Evolutionary conservation across 768 basidiomycete species (phyloP).

Genomic region (Lepiota brunneoincarnata): DNA sequence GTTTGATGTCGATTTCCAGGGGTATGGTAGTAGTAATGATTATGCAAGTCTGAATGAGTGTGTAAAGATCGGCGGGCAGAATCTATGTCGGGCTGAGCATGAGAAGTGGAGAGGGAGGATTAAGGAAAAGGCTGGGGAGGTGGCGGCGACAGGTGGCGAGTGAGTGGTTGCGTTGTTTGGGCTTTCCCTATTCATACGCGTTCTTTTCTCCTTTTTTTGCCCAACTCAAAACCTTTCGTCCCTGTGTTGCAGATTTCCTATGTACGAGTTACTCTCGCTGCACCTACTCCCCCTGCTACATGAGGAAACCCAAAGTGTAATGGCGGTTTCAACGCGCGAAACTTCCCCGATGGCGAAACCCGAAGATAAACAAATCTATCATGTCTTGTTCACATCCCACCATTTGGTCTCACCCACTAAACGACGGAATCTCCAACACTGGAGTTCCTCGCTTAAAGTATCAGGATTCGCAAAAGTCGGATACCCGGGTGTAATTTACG

Average conservation of each 20-base stretch:
- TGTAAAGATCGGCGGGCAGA: slow-evolving; percentile 40
- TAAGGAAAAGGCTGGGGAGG: slow-evolving; percentile 32
- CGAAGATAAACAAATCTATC: slow-evolving; percentile 29
- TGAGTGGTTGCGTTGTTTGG: no score
- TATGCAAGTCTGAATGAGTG: slow-evolving; percentile 3
- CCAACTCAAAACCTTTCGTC: neutral
- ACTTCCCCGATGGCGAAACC: slow-evolving; percentile 5
- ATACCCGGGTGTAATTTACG: slow-evolving; percentile 75
- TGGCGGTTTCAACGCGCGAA: neutral
- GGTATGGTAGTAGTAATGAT: slow-evolving; percentile 6
- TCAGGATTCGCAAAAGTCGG: slow-evolving; percentile 73
- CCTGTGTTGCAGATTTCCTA: slow-evolving; percentile 44
- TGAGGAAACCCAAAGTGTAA: slow-evolving; percentile 23
- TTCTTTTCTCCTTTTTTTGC: no score
- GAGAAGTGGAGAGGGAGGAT: slow-evolving; percentile 45
- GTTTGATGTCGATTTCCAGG: slow-evolving; percentile 12
- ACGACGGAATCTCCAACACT: slow-evolving; percentile 52
- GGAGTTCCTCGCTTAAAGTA: slow-evolving; percentile 53
- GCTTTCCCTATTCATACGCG: no score
- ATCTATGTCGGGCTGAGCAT: slow-evolving; percentile 44
- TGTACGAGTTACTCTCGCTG: slow-evolving; percentile 56
- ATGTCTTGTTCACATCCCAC: slow-evolving; percentile 72
- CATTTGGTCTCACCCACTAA: slow-evolving; percentile 66
- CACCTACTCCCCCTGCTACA: slow-evolving; percentile 59
- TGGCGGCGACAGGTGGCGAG: slow-evolving; percentile 30